Percentiles rank a stretch among this genome's conserved stretches.
Conservation (phyloP, 2,329 filamentous ascomycete species). For the Rugonectria rugulosa region DNA sequence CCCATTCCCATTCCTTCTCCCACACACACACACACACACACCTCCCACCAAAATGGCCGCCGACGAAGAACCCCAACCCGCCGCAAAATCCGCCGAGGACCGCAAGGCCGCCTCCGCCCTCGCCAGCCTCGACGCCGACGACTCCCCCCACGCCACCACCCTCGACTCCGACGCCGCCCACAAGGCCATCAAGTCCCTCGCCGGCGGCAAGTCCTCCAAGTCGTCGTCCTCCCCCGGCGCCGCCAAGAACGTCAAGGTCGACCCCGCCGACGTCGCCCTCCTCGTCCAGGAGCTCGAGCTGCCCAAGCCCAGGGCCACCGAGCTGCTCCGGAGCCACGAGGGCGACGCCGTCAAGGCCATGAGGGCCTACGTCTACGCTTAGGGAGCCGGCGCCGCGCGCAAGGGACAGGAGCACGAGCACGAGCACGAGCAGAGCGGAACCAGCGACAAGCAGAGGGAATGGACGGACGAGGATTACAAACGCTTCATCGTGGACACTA, state of each 20-base stretch:
- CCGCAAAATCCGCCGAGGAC: constrained; percentile 75
- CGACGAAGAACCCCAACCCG: constrained; percentile 60
- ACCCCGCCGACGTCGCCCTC: constrained; percentile 73
- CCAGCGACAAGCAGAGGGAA: too few relatives aligned
- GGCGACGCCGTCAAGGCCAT: constrained; percentile 75
- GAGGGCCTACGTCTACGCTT: constrained; percentile 57
- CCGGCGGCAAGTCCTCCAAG: constrained; percentile 42
- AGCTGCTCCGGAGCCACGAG: constrained; percentile 75
- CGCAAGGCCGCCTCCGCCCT: constrained; percentile 79
- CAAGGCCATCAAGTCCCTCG: constrained; percentile 74
- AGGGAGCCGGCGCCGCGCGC: too few relatives aligned
- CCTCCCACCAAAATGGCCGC: constrained; percentile 64
- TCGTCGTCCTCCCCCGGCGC: constrained; percentile 11
- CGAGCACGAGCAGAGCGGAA: too few relatives aligned
- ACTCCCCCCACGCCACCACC: constrained; percentile 56
- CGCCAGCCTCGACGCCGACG: constrained; percentile 68
- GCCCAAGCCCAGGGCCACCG: constrained; percentile 74
- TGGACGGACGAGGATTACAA: too few relatives aligned
- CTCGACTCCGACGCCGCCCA: constrained; percentile 75
- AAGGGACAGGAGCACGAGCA: too few relatives aligned
- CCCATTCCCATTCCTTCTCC: too few relatives aligned
- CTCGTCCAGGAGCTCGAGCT: constrained; percentile 78
- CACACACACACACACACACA: too few relatives aligned
- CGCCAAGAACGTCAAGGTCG: constrained; percentile 72
- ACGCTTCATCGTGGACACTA: too few relatives aligned